Base-by-base conservation (phyloP, 2,329 filamentous ascomycete species). In the Nannizziopsis arthrosporioides region DNA sequence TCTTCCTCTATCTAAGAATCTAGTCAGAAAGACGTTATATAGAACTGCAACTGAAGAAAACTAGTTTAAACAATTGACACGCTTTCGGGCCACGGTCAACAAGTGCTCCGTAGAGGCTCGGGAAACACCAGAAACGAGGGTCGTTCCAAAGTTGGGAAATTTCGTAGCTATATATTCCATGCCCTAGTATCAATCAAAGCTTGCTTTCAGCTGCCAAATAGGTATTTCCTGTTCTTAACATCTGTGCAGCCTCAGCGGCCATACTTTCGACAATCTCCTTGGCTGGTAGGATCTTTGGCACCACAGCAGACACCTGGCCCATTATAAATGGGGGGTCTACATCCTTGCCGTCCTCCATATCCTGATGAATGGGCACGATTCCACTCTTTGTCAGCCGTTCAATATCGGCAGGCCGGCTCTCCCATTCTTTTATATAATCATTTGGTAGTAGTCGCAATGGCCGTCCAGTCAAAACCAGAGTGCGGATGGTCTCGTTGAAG, bases 321-420 rank as follows among this genome's bases (percentile, higher is more conserved):
- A 95, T 95, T 60, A 95, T 63, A 66, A 90, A 88, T 10, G 90
- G 90, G 48, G 84, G 72, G 60, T 95, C 90, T 10, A 94, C 71
- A 36, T 94, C 87, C 48, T 81, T 82, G 1, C 83, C 84, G 47
- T 87, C 75, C 43, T 94, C 85, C 59, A 94, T 72, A 61, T 96
- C 90, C 61, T 85, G 74, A 67, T 83, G 78, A 54, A 95, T 72
- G 1, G 90, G 90, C 52, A 93, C 82, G 27, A 94, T 68, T 0
- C 90, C 90, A 55, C 74, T 71, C 32, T 82, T 80, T 31, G 84
- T 89, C 62, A 95, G 70, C 64, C 78, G 75, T 67, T 76, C 80
- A 59, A 95, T 84, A 65, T 83, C 80, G 38, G 81, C 73, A 0
- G 86, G 86, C 62, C 79, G 71, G 43, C 73, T 73, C 63, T 95